Base-by-base conservation (phyloP, 1,284 basidiomycete species). In the Coniferiporia weirii region DNA sequence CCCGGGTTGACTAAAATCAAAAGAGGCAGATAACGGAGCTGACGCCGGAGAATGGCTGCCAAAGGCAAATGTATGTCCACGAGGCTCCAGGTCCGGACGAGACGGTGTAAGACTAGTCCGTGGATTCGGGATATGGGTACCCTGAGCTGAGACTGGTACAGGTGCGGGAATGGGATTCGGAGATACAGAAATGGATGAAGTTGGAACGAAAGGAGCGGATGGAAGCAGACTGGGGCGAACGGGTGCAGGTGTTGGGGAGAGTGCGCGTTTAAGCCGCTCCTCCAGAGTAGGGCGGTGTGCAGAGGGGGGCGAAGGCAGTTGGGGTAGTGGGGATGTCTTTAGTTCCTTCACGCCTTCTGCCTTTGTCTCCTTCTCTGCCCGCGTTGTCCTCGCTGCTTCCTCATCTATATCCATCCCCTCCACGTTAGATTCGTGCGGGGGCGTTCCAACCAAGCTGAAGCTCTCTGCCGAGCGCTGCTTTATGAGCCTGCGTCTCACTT, bases 401-500 rank as follows among this genome's bases (percentile, higher is more conserved):
- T 40, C 38, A 40, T 10, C 38, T 15, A 40, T 15, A 3, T 40
- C 15, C 27, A 27, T 27, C 27, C 27, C 27, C 5, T 27, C 27
- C 27, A 5, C 15, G 15, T 40, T 40, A 40, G 8, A 12, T 15
- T 3, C 38, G 8, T 12, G 38, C 8, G 38, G 38, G 10, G 36
- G 51, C n/a, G 36, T 53, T 12, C 57, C 43, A 7, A 59, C 35
- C 4, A 47, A 45, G 15, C 55, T 56, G 32, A 44, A 44, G 32
- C 52, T 52, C 9, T 77, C 52, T 76, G 70, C 67, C 48, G 75
- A 82, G 58, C 75, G 69, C 62, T 75, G 75, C 45, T 72, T 74
- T 65, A 78, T 65, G 48, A 84, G 64, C 38, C 79, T 73, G 61
- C 76, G 71, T 59, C 80, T 76, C 35, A 86, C 75, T 53, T 80